Conservation (phyloP, 2,329 filamentous ascomycete genomes). For the Neurospora sp. region DNA sequence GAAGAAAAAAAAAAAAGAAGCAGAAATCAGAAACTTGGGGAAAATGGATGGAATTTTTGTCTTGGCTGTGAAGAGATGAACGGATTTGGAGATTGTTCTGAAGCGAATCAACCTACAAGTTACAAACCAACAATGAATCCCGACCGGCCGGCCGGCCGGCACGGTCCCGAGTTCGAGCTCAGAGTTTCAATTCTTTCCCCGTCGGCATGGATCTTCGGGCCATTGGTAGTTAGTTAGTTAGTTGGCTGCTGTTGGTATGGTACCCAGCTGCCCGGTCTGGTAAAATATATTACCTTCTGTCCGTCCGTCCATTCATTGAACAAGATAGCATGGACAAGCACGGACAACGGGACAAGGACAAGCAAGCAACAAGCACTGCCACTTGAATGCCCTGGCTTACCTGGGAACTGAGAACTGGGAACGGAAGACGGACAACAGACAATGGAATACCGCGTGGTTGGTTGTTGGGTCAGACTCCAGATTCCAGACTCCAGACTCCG, state of each 20-base stretch:
- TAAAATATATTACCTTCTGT: background rate
- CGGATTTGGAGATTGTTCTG: background rate
- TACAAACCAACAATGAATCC: background rate
- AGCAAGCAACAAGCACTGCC: background rate
- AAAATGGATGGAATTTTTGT: background rate
- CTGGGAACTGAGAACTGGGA: background rate
- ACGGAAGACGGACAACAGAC: background rate
- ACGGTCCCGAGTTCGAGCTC: background rate
- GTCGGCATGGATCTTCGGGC: background rate
- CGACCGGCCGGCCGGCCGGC: background rate
- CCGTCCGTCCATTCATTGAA: background rate
- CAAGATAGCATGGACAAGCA: background rate
- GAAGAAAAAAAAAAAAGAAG: background rate
- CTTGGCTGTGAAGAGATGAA: background rate
- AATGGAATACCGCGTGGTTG: background rate
- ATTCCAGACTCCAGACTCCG: background rate
- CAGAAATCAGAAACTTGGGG: too few relatives aligned
- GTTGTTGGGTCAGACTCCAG: background rate
- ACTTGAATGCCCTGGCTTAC: background rate
- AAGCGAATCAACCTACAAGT: background rate
- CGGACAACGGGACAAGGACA: background rate
- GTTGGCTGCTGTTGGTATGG: background rate
- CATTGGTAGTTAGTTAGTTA: background rate
- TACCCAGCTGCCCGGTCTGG: background rate
- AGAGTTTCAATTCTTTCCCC: background rate